A percentile compares a stretch with the other conserved stretches of the same genome.
Evolutionary conservation across 139 green algal genomes (phyloP).

Genomic region (Chlorella sp.): DNA sequence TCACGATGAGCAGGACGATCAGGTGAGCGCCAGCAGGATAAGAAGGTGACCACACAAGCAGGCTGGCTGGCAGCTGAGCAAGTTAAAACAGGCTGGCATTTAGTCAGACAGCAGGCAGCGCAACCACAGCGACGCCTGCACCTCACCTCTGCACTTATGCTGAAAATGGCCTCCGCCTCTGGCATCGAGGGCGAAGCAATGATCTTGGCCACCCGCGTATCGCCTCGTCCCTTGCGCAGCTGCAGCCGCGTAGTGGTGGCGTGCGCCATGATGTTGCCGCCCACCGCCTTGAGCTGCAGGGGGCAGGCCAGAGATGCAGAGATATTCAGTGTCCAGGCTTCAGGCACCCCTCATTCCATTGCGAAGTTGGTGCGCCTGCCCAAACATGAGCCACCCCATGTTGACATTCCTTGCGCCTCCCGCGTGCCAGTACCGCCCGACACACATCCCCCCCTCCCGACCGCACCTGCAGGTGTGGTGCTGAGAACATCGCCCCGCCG

Average conservation of each 20-base stretch:
- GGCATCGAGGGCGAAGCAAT: conserved; percentile 91
- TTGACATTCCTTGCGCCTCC: too few species aligned
- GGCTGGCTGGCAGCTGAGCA: not conserved
- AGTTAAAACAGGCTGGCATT: not conserved
- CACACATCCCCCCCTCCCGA: not conserved
- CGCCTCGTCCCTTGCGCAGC: conserved; percentile 92
- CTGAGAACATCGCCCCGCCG: conserved; percentile 86
- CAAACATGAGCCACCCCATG: too few species aligned
- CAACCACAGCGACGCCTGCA: not conserved
- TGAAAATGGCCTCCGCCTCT: conserved; percentile 94
- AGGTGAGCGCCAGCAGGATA: not conserved
- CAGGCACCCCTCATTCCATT: too few species aligned
- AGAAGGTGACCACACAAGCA: not conserved
- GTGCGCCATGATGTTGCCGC: conserved; percentile 99
- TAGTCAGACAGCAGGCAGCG: too few species aligned
- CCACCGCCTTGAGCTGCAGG: conserved; percentile 94
- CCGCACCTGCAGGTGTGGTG: conserved; percentile 54
- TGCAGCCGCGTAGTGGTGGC: conserved; percentile 96
- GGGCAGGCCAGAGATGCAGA: not conserved
- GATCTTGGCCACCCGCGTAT: conserved; percentile 87
- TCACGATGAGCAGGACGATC: not conserved
- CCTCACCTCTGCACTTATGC: conserved; percentile 79
- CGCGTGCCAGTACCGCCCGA: too few species aligned
- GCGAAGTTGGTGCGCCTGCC: too few species aligned
- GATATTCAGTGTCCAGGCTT: too few species aligned